These are phyloP conservation scores for Papiliotrema flavescens DNA, from an alignment of 1,284 basidiomycete species.

Conservation along the genomic window DNA sequence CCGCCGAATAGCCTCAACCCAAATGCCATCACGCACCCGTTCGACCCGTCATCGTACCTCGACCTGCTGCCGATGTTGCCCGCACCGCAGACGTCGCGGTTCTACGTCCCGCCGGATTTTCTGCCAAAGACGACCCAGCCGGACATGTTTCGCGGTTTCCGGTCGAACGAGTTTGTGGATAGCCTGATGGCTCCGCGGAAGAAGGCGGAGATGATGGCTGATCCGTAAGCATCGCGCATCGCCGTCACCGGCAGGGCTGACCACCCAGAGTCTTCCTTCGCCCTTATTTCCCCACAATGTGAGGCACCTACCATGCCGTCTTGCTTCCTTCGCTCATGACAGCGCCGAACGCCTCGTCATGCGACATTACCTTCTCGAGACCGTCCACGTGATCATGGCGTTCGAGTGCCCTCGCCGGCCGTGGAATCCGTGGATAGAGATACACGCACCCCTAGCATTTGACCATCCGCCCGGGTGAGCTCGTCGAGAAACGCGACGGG, in stretches of 20 bases:
- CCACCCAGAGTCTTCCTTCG: constrained; percentile 32
- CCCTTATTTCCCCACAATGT: constrained; percentile 41
- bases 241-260: constrained; percentile 1
- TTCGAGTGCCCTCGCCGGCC: constrained; percentile 33
- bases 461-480: constrained; percentile 35
- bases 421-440: constrained; percentile 44
- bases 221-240: constrained; percentile 31
- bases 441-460: constrained; percentile 43
- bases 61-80: constrained; percentile 3
- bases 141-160: not conserved
- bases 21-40: not conserved
- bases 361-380: constrained; percentile 42
- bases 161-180: constrained; percentile 22
- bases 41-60: constrained; percentile 1
- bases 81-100: not conserved
- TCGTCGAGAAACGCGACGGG: not conserved
- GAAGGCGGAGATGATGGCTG: constrained; percentile 37
- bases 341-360: constrained; percentile 38
- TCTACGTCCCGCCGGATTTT: constrained; percentile 10
- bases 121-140: constrained; percentile 3
- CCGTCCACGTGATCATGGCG: constrained; percentile 42
- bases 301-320: constrained; percentile 7
- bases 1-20: too few relatives aligned
- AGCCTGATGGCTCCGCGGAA: constrained; percentile 17
- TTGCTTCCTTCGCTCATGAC: constrained; percentile 23